A percentile compares a stretch with the other conserved stretches of the same genome.
Evolutionary conservation across 2,329 filamentous ascomycete species (phyloP).

Genomic region (Aspergillus tubingensis): DNA sequence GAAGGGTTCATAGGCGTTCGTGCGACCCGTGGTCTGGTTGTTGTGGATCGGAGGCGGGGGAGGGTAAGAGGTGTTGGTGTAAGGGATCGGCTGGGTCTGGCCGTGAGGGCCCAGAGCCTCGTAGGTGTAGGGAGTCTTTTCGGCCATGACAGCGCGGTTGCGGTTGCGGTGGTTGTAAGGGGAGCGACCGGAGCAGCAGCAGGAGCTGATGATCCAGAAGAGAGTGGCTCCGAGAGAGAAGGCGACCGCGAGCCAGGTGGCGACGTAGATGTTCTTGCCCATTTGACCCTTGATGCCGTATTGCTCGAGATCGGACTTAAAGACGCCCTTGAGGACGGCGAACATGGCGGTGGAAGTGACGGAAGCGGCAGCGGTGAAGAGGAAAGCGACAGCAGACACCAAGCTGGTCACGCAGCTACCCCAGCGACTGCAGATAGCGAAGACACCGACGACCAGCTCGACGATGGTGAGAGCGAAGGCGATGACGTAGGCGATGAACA

Average conservation of each 20-base stretch:
- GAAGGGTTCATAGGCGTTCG: slow-evolving; percentile 41
- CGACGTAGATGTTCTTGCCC: slow-evolving; percentile 68
- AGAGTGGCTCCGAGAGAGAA: slow-evolving; percentile 74
- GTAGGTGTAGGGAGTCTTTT: slow-evolving; percentile 64
- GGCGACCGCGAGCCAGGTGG: slow-evolving; percentile 77
- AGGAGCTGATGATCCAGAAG: slow-evolving; percentile 90
- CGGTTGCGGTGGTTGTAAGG: slow-evolving; percentile 49
- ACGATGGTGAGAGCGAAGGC: slow-evolving; percentile 68
- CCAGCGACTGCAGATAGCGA: slow-evolving; percentile 79
- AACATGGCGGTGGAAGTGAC: slow-evolving; percentile 74
- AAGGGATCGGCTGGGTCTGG: slow-evolving; percentile 23
- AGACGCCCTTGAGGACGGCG: slow-evolving; percentile 66
- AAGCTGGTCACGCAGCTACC: slow-evolving; percentile 82
- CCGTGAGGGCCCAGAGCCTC: slow-evolving; percentile 51
- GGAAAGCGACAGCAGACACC: slow-evolving; percentile 62
- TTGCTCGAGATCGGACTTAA: slow-evolving; percentile 66
- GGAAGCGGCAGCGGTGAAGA: slow-evolving; percentile 67
- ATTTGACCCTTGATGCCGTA: slow-evolving; percentile 71
- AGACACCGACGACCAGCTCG: slow-evolving; percentile 76
- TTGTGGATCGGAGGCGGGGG: slow-evolving; percentile 26
- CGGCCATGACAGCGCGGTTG: slow-evolving; percentile 49
- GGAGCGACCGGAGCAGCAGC: slow-evolving; percentile 79
- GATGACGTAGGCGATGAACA: slow-evolving; percentile 77
- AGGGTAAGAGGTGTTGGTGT: slow-evolving; percentile 31
- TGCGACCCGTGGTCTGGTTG: slow-evolving; percentile 29